A percentile compares a stretch with the other conserved stretches of the same genome.
Conservation (phyloP, 2,329 filamentous ascomycete genomes). For the Exophiala spinifera region DNA sequence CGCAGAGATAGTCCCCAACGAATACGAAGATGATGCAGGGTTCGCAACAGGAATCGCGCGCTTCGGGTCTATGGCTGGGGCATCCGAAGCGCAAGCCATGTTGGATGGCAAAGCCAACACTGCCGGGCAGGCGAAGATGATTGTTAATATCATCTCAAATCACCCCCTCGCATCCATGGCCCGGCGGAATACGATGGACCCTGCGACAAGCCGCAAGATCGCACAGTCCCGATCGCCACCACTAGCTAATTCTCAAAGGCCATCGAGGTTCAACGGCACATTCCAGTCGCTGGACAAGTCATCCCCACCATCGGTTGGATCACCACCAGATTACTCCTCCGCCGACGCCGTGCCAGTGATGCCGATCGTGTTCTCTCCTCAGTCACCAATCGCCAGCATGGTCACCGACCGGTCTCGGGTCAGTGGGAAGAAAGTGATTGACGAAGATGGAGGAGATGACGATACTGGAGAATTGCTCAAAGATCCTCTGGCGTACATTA, state of each 20-base stretch:
- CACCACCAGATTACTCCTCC: constrained; percentile 51
- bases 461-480: constrained; percentile 62
- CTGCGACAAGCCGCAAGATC: constrained; percentile 40
- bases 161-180: constrained; percentile 34
- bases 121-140: constrained; percentile 58
- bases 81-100: constrained; percentile 57
- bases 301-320: constrained; percentile 45
- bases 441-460: constrained; percentile 59
- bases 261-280: constrained; percentile 59
- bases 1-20: constrained; percentile 54
- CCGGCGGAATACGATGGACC: constrained; percentile 55
- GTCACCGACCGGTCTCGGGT: constrained; percentile 51
- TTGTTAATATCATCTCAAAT: constrained; percentile 51
- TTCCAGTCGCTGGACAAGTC: constrained; percentile 59
- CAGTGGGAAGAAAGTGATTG: constrained; percentile 62
- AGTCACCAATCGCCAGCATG: constrained; percentile 54
- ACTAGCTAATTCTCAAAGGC: constrained; percentile 46
- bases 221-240: constrained; percentile 30
- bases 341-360: constrained; percentile 49
- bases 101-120: constrained; percentile 62
- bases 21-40: constrained; percentile 55
- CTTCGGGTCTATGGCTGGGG: constrained; percentile 56
- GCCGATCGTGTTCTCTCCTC: constrained; percentile 59
- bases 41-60: constrained; percentile 58
- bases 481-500: constrained; percentile 65